These are phyloP conservation scores for Brasenia schreberi DNA, from an alignment of 164 flowering plant species.

Conservation along the genomic window DNA sequence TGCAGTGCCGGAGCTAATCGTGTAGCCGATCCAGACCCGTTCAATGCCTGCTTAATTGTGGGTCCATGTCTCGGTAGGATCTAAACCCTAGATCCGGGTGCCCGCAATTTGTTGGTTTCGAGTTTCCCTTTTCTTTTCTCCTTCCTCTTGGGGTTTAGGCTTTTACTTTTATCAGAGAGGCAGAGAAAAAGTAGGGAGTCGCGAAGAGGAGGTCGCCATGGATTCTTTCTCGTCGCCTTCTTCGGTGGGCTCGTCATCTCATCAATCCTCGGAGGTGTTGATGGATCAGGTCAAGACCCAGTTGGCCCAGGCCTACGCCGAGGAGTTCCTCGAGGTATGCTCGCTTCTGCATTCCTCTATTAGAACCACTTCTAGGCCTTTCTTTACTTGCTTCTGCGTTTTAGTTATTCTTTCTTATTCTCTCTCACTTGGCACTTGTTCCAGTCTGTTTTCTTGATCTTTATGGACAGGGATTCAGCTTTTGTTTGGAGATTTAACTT, in stretches of 20 bases:
- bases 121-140: too few species aligned
- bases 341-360: background rate
- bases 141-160: too few species aligned
- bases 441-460: background rate
- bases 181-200: background rate
- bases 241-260: slow-evolving; percentile 32
- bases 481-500: too few species aligned
- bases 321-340: slow-evolving; percentile 89
- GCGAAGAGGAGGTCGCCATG: slow-evolving; percentile 22
- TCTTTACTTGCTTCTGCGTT: too few species aligned
- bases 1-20: too few species aligned
- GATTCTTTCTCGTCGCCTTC: slow-evolving; percentile 57
- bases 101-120: too few species aligned
- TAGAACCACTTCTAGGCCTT: too few species aligned
- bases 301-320: slow-evolving; percentile 86
- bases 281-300: slow-evolving; percentile 70
- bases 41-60: too few species aligned
- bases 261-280: slow-evolving; percentile 37
- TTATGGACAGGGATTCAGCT: background rate
- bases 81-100: too few species aligned
- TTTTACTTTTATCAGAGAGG: too few species aligned
- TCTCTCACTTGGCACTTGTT: background rate
- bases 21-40: too few species aligned
- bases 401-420: background rate
- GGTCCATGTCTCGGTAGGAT: too few species aligned